phyloP scores from a whole-genome alignment of 176 grass and related monocot genomes.

The Zoysia japonica region DNA sequence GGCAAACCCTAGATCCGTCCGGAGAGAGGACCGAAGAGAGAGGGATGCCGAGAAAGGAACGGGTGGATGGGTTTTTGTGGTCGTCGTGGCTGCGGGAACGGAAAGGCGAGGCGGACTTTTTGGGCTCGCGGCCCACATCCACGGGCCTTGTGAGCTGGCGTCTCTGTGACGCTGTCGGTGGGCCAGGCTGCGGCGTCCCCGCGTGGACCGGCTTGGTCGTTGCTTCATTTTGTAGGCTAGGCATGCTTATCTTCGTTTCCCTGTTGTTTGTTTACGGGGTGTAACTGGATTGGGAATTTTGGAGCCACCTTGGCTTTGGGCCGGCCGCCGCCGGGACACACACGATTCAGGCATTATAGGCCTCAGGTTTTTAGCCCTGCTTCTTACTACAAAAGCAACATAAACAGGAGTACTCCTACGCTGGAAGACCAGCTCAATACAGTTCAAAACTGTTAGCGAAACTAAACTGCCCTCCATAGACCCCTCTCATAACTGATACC shows the following conservation, averaged over 20 bases:
- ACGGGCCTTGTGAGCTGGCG: constrained; percentile 29
- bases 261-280: background rate
- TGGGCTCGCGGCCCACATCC: constrained; percentile 50
- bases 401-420: too few species aligned
- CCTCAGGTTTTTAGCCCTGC: too few species aligned
- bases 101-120: background rate
- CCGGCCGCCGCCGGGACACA: too few species aligned
- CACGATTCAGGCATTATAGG: too few species aligned
- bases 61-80: background rate
- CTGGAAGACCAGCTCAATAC: too few species aligned
- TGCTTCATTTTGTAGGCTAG: background rate
- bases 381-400: too few species aligned
- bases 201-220: constrained; percentile 12
- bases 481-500: too few species aligned
- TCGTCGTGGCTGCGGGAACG: background rate
- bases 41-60: background rate
- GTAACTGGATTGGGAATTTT: too few species aligned
- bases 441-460: too few species aligned
- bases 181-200: constrained; percentile 28
- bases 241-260: background rate
- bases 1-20: constrained; percentile 49
- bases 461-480: too few species aligned
- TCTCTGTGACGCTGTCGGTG: constrained; percentile 28
- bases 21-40: background rate
- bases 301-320: background rate